These are phyloP conservation scores for Gossypium davidsonii DNA, from an alignment of 441 rosid genomes.

Conservation along the genomic window DNA sequence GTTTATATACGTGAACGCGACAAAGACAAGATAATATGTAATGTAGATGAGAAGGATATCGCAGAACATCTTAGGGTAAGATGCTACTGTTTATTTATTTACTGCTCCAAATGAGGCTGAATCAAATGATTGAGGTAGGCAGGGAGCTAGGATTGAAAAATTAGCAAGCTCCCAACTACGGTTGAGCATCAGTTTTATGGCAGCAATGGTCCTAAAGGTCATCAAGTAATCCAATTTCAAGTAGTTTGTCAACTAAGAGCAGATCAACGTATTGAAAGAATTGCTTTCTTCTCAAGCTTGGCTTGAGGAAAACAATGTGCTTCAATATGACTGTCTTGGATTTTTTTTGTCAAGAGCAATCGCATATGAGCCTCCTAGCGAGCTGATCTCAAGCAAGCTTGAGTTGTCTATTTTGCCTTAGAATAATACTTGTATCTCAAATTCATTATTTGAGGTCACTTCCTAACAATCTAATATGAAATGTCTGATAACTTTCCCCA, in stretches of 20 bases:
- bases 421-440: background rate
- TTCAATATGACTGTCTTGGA: constrained; percentile 4
- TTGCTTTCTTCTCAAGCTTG: constrained; percentile 7
- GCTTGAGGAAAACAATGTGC: constrained; percentile 12
- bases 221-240: background rate
- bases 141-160: constrained; percentile 3
- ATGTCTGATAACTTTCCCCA: background rate
- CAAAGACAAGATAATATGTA: constrained; percentile 47
- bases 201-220: background rate
- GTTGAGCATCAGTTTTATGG: background rate
- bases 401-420: background rate
- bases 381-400: constrained; percentile 1
- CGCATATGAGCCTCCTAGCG: background rate
- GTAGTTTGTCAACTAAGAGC: constrained; percentile 13
- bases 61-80: constrained; percentile 50
- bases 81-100: constrained; percentile 12
- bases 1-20: constrained; percentile 53
- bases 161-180: background rate
- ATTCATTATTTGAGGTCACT: constrained; percentile 4
- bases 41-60: constrained; percentile 51
- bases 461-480: constrained; percentile 1
- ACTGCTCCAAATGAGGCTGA: constrained; percentile 6
- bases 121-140: background rate
- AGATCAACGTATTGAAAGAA: constrained; percentile 3
- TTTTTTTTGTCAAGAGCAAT: constrained; percentile 12